phyloP scores from a whole-genome alignment of 371 early-diverging fungal genomes.

The Saksenaea oblongispora region DNA sequence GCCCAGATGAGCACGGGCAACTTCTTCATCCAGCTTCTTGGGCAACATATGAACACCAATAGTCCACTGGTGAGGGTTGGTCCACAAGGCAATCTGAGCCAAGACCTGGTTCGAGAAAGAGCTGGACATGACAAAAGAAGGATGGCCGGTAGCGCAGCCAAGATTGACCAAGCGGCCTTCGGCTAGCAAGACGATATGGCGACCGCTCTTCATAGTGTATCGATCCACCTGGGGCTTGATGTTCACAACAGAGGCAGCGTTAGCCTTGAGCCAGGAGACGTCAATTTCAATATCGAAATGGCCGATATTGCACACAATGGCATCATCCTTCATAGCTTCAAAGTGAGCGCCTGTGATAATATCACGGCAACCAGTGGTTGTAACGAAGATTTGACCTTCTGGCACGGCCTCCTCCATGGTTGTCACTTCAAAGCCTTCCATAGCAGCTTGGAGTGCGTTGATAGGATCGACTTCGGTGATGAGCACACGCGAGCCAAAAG shows the following conservation, averaged over 20 bases:
- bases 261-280: slow-evolving; percentile 98
- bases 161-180: slow-evolving; percentile 99
- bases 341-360: slow-evolving; percentile 95
- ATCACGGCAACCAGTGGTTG: slow-evolving; percentile 99
- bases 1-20: slow-evolving; percentile 94
- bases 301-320: slow-evolving; percentile 99
- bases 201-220: slow-evolving; percentile 90
- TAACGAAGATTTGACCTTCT: slow-evolving; percentile 97
- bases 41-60: slow-evolving; percentile 98
- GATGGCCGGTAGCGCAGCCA: slow-evolving; percentile 99
- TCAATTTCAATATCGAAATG: slow-evolving; percentile 99
- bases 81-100: slow-evolving; percentile 99
- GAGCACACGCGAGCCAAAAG: slow-evolving; percentile 98
- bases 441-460: slow-evolving; percentile 98
- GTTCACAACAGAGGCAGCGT: slow-evolving; percentile 86
- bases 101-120: slow-evolving; percentile 99
- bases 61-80: slow-evolving; percentile 82
- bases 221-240: slow-evolving; percentile 99
- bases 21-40: slow-evolving; percentile 99
- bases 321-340: slow-evolving; percentile 93
- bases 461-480: slow-evolving; percentile 99
- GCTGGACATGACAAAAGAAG: slow-evolving; percentile 99
- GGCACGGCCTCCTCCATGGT: slow-evolving; percentile 95
- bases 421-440: slow-evolving; percentile 99
- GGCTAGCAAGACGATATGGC: slow-evolving; percentile 95